Base-by-base conservation (phyloP, 441 rosid species). In the Hura crepitans region DNA sequence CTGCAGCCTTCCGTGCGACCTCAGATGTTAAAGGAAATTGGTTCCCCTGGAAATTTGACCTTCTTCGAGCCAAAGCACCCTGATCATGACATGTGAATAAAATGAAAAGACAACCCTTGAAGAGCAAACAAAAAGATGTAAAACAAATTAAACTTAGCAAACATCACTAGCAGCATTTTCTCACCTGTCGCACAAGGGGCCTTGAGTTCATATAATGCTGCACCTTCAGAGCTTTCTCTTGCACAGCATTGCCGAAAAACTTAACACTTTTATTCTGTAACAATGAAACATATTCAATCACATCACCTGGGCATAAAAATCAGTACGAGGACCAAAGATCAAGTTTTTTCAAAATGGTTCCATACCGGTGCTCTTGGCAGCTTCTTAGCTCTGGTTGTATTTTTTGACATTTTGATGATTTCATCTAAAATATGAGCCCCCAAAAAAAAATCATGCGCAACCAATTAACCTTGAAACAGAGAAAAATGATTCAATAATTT, bases 371-470 rank as follows among this genome's bases (percentile, higher is more conserved):
- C 59, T 67, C 96, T 81, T 12, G 5, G 80, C 65, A 73, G 86
- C 79, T 83, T 82, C 81, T 86, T 89, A 47, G 77, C 43, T 68
- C 82, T 85, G 53, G 70, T 74, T 68, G 75, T 72, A 43, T 74
- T 85, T 81, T 93, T 89, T 1, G 95, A 88, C 91, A 92, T 78
- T 77, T 90, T 92, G 76, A 92, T 90, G 71, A 92, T 90, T 28
- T 87, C 96, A 78, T 90, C 97, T 88, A 54, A 15, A 68, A 72
- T 11, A 74, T 42, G 3, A 57, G 73, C 25, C 8, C 5, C 0
- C 57, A 31, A 58, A 5, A 45, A 33, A 64, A 30, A 57, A 5
- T 43, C 20, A 50, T 20, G 37, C 39, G 7, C 55, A 72, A 68
- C 65, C 33, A 73, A 66, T n/a, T 30, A 28, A 42, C 31, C 23